Evolutionary conservation across 148 eudicot species (phyloP).

Genomic region (Silene conica): DNA sequence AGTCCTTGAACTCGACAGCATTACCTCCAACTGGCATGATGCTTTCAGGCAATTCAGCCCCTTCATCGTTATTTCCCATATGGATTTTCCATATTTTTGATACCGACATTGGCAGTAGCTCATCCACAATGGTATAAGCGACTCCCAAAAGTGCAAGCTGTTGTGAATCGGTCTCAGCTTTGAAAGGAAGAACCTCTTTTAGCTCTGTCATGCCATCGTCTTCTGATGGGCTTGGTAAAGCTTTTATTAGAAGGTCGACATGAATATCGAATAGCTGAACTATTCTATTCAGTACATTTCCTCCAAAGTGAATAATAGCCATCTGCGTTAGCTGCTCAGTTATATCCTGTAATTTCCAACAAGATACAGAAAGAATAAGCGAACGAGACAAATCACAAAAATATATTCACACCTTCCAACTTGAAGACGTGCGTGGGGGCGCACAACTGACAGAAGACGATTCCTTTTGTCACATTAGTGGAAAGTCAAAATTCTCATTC

Average conservation of each 20-base stretch:
- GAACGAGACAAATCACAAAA: constrained; percentile 1
- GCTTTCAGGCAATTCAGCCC: constrained; percentile 37
- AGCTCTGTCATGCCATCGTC: constrained; percentile 80
- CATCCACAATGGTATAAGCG: constrained; percentile 84
- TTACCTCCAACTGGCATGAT: constrained; percentile 35
- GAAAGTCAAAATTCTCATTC: no score
- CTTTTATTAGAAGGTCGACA: constrained; percentile 76
- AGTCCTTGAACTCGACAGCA: constrained; percentile 74
- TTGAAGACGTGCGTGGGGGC: no score
- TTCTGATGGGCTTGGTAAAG: constrained; percentile 76
- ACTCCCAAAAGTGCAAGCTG: constrained; percentile 89
- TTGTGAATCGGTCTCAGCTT: constrained; percentile 92
- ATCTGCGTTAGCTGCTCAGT: constrained; percentile 71
- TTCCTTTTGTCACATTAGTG: no score
- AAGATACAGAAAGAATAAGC: constrained; percentile 9
- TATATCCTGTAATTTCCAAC: constrained; percentile 53
- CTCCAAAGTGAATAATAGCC: constrained; percentile 77
- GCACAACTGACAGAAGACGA: no score
- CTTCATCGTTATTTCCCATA: constrained; percentile 60
- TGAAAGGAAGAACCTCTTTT: constrained; percentile 68
- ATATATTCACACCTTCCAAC: no score
- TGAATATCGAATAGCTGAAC: constrained; percentile 75
- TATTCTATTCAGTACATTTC: constrained; percentile 61
- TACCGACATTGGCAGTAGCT: constrained; percentile 80
- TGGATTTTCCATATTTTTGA: constrained; percentile 66